phyloP scores from a whole-genome alignment of 148 eudicot species.

The Linanthus parryae region DNA sequence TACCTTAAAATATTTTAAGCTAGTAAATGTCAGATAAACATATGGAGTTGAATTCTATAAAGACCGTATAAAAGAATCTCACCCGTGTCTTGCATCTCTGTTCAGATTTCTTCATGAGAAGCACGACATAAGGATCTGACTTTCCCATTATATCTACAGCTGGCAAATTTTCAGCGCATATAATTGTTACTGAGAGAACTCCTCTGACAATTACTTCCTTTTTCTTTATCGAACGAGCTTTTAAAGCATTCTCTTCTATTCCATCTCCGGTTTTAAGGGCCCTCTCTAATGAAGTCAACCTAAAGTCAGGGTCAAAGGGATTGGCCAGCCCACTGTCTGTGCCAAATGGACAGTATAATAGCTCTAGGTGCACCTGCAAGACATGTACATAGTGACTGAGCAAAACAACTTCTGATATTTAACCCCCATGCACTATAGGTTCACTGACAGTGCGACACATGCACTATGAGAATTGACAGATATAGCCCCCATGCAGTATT shows the following conservation, averaged over 20 bases:
- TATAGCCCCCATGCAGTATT: no score
- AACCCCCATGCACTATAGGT: no score
- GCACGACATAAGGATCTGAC: conserved; percentile 77
- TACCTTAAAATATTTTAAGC: no score
- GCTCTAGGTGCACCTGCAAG: background rate
- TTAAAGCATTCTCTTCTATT: conserved; percentile 10
- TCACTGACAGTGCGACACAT: no score
- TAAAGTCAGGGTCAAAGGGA: conserved; percentile 34
- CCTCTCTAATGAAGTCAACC: conserved; percentile 65
- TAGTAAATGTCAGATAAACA: no score
- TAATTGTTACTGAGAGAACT: conserved; percentile 75
- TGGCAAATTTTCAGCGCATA: conserved; percentile 70
- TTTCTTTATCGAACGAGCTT: conserved; percentile 34
- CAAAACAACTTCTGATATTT: no score
- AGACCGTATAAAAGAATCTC: conserved; percentile 12
- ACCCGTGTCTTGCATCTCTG: conserved; percentile 77
- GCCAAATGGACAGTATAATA: conserved; percentile 50
- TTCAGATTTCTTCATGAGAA: conserved; percentile 55
- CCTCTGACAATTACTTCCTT: conserved; percentile 66
- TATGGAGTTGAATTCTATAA: background rate
- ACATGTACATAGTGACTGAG: no score
- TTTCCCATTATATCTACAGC: conserved; percentile 69
- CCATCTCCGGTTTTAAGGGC: conserved; percentile 44
- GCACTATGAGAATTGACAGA: no score
- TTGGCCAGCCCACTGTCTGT: conserved; percentile 43